A percentile compares a stretch with the other conserved stretches of the same genome.
These are phyloP conservation scores for Gossypium schwendimanii DNA, from an alignment of 441 rosid genomes.

Conservation along the genomic window DNA sequence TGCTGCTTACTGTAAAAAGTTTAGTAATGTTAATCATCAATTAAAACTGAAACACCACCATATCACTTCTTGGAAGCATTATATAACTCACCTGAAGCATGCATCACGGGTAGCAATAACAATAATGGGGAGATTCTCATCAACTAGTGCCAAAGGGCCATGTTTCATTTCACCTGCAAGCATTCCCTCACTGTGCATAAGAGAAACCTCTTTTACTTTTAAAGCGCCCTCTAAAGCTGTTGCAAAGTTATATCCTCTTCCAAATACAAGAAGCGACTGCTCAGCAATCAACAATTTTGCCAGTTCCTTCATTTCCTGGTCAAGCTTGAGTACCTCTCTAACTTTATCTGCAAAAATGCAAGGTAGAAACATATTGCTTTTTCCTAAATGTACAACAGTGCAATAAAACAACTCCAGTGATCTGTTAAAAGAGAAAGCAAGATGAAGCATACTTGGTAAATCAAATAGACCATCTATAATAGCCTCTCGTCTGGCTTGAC, in stretches of 20 bases:
- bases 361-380: background rate
- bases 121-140: slow-evolving; percentile 80
- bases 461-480: slow-evolving; percentile 75
- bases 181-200: slow-evolving; percentile 94
- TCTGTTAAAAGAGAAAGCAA: background rate
- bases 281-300: slow-evolving; percentile 65
- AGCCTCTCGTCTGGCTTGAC: slow-evolving; percentile 64
- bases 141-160: slow-evolving; percentile 89
- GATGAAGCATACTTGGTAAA: slow-evolving; percentile 50
- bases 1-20: slow-evolving; percentile 70
- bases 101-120: slow-evolving; percentile 82
- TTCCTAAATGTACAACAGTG: background rate
- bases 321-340: slow-evolving; percentile 80
- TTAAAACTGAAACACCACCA: background rate
- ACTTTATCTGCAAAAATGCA: slow-evolving; percentile 51
- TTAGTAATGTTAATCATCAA: slow-evolving; percentile 3
- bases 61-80: background rate
- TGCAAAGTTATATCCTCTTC: slow-evolving; percentile 89
- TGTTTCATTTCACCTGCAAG: slow-evolving; percentile 99
- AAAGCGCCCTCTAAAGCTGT: slow-evolving; percentile 91
- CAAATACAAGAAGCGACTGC: slow-evolving; percentile 90
- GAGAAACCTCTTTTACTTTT: slow-evolving; percentile 90
- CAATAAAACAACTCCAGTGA: background rate
- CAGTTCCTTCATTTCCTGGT: slow-evolving; percentile 76
- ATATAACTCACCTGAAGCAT: slow-evolving; percentile 60